Percentiles rank a stretch among this genome's conserved stretches.
phyloP scores from a whole-genome alignment of 164 flowering plant species.

The Chimonanthus salicifolius region DNA sequence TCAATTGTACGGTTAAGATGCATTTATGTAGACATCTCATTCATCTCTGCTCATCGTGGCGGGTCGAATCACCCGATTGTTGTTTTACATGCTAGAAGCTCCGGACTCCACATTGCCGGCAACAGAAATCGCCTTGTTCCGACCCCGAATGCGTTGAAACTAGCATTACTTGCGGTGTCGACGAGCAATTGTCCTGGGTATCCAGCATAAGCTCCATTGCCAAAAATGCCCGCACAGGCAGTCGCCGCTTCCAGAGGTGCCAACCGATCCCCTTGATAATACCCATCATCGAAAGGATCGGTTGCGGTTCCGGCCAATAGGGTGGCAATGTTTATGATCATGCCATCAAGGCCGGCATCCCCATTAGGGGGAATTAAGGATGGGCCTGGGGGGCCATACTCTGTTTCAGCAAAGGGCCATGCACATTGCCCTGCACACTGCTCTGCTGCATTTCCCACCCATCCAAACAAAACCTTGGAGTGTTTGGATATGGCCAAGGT shows the following conservation, averaged over 20 bases:
- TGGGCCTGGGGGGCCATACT: constrained; percentile 1
- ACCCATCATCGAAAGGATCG: constrained; percentile 29
- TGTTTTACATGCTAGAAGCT: neutral
- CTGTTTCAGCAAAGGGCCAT: neutral
- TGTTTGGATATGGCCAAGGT: neutral
- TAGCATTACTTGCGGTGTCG: constrained; percentile 21
- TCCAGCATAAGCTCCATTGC: constrained; percentile 31
- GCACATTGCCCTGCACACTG: constrained; percentile 6
- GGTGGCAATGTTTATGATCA: constrained; percentile 35
- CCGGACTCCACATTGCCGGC: constrained; percentile 37
- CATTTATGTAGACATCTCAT: neutral
- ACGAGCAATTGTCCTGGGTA: constrained; percentile 28
- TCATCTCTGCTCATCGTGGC: neutral
- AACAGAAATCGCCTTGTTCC: constrained; percentile 25
- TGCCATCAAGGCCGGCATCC: constrained; percentile 25
- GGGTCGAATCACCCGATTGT: neutral
- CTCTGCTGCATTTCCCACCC: neutral
- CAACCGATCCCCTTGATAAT: constrained; percentile 25
- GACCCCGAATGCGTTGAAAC: constrained; percentile 26
- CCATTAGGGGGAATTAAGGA: constrained; percentile 30
- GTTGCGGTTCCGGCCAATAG: constrained; percentile 32
- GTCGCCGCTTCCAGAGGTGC: constrained; percentile 35
- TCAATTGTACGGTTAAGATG: neutral
- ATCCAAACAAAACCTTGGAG: neutral
- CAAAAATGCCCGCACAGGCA: constrained; percentile 34